phyloP scores from a whole-genome alignment of 306 rosid genomes.

The Glycine latifolia region DNA sequence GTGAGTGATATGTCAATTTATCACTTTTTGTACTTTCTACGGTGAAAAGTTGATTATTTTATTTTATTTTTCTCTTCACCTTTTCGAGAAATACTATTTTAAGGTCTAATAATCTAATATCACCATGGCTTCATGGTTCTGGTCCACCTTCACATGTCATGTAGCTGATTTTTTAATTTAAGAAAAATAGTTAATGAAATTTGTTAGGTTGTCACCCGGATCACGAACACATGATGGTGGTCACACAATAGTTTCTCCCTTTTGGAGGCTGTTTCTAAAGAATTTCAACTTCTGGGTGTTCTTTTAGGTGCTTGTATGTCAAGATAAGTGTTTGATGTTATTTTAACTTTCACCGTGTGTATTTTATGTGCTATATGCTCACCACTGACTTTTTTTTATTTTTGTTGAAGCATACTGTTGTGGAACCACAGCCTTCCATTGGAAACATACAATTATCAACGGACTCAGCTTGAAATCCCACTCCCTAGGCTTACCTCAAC shows the following conservation, averaged over 20 bases:
- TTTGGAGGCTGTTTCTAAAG: neutral
- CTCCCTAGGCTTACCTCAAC: neutral
- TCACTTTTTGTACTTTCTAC: neutral
- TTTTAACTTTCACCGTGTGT: neutral
- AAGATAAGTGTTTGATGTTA: neutral
- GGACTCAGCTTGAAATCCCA: constrained; percentile 2
- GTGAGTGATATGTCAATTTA: neutral
- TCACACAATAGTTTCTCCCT: neutral
- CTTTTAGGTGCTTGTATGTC: neutral
- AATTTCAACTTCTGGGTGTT: neutral
- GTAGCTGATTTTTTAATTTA: neutral
- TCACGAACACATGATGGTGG: neutral
- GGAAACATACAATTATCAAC: constrained; percentile 18
- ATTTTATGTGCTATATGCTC: constrained; percentile 1
- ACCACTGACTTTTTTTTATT: neutral
- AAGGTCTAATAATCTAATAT: neutral
- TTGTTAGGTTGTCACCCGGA: neutral
- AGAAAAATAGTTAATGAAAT: neutral
- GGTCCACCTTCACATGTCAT: neutral
- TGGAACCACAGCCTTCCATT: constrained; percentile 8
- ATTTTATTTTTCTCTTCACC: neutral
- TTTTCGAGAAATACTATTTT: neutral
- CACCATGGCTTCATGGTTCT: too few relatives aligned
- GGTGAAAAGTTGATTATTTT: constrained; percentile 21
- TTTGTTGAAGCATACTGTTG: neutral